Evolutionary conservation across 2,329 filamentous ascomycete genomes (phyloP).

Genomic region (Paraphaeosphaeria minitans): DNA sequence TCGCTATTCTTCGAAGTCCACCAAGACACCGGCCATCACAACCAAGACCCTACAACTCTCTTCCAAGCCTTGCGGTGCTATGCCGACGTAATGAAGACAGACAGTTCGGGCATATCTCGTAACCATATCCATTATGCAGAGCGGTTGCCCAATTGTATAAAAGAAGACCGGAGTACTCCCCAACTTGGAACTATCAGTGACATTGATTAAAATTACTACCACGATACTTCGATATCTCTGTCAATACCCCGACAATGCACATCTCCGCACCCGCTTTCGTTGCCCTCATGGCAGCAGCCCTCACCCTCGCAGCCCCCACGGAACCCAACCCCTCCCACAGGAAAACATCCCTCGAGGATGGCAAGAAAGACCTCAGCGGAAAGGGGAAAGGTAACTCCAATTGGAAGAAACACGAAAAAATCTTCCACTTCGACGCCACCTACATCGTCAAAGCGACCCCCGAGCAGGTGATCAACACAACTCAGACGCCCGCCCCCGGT

Average conservation of each 20-base stretch:
- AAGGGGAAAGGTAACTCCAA: slow-evolving; percentile 27
- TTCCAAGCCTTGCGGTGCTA: neutral
- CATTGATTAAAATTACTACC: neutral
- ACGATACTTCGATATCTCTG: neutral
- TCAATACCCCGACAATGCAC: slow-evolving; percentile 19
- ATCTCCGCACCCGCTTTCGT: slow-evolving; percentile 27
- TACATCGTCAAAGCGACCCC: slow-evolving; percentile 57
- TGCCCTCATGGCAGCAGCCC: slow-evolving; percentile 25
- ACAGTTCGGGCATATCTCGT: neutral
- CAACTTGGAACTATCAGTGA: neutral
- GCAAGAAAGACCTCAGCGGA: slow-evolving; percentile 9
- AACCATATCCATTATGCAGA: neutral
- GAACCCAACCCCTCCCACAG: neutral
- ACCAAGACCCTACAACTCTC: neutral
- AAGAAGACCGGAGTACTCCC: neutral
- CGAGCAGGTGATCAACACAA: slow-evolving; percentile 55
- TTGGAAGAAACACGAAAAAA: slow-evolving; percentile 26
- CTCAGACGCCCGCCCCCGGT: slow-evolving; percentile 45
- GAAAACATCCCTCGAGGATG: neutral
- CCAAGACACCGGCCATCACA: neutral
- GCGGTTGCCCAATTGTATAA: neutral
- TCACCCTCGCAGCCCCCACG: slow-evolving; percentile 27
- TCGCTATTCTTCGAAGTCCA: neutral
- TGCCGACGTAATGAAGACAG: neutral
- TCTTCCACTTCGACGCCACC: slow-evolving; percentile 55